phyloP scores from a whole-genome alignment of 306 rosid genomes.

The Lathyrus aphaca region DNA sequence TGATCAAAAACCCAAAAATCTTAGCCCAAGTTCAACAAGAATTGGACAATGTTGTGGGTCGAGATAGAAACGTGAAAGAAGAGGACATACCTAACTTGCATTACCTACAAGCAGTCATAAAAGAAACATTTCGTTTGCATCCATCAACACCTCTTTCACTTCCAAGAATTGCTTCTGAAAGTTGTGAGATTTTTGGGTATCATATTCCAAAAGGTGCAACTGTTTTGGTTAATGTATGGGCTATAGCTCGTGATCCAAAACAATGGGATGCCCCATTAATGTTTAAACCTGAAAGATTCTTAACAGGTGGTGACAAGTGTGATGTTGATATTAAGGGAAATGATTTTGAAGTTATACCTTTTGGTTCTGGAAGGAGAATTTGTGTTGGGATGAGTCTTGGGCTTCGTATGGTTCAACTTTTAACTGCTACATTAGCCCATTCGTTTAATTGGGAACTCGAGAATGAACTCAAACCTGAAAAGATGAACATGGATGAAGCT shows the following conservation, averaged over 20 bases:
- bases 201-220: no score
- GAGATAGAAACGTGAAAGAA: constrained; percentile 55
- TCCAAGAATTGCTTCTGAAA: no score
- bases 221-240: no score
- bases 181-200: no score
- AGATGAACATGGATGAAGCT: constrained; percentile 79
- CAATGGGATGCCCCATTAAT: constrained; percentile 42
- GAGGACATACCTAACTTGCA: constrained; percentile 54
- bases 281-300: constrained; percentile 69
- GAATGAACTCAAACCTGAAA: constrained; percentile 44
- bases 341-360: constrained; percentile 49
- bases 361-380: constrained; percentile 82
- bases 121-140: constrained; percentile 49
- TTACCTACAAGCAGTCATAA: constrained; percentile 72
- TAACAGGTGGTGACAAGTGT: constrained; percentile 63
- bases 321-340: no score
- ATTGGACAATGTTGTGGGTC: constrained; percentile 50
- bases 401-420: constrained; percentile 60
- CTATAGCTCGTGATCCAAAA: no score
- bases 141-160: no score
- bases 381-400: constrained; percentile 78
- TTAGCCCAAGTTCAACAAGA: constrained; percentile 37
- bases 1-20: constrained; percentile 59
- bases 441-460: no score
- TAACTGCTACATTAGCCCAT: no score